Conservation (phyloP, 2,329 filamentous ascomycete species). For the Rachicladosporium sp. region DNA sequence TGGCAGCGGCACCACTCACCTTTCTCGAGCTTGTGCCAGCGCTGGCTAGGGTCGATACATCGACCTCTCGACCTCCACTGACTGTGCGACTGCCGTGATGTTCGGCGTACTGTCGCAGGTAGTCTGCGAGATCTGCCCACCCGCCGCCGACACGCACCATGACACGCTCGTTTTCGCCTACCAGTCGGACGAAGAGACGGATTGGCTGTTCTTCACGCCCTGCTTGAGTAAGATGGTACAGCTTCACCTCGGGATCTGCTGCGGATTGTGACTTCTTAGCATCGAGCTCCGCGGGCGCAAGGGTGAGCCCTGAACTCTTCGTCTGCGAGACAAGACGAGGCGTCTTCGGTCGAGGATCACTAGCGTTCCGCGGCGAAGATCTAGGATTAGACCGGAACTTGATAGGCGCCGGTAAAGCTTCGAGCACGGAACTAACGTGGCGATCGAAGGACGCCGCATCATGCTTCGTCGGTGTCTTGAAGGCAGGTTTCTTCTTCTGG, state of each 20-base stretch:
- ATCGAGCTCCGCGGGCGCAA: conserved; percentile 25
- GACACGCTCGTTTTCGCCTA: conserved; percentile 85
- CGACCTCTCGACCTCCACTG: conserved; percentile 45
- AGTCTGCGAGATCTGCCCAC: conserved; percentile 96
- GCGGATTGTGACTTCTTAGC: conserved; percentile 13
- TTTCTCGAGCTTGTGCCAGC: no score
- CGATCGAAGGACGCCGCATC: conserved; percentile 38
- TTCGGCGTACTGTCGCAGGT: conserved; percentile 80
- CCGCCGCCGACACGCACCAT: conserved; percentile 97
- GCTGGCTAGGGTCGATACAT: conserved; percentile 26
- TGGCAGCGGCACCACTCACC: conserved; percentile 11
- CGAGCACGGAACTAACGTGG: conserved; percentile 25
- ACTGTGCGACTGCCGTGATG: conserved; percentile 71
- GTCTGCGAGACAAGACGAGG: conserved; percentile 6
- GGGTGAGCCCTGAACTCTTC: conserved; percentile 12
- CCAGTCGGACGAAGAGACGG: conserved; percentile 85
- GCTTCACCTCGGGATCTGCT: conserved; percentile 55
- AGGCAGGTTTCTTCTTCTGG: conserved; percentile 5
- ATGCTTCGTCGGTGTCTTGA: conserved; percentile 3
- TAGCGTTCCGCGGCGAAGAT: conserved; percentile 8
- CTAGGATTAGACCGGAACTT: conserved; percentile 48
- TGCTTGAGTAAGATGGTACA: conserved; percentile 80
- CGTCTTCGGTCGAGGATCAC: conserved; percentile 11
- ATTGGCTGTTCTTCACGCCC: conserved; percentile 70
- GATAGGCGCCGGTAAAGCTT: conserved; percentile 48